Conservation (phyloP, 257 asterid genomes). For the Ilex aquifolium region DNA sequence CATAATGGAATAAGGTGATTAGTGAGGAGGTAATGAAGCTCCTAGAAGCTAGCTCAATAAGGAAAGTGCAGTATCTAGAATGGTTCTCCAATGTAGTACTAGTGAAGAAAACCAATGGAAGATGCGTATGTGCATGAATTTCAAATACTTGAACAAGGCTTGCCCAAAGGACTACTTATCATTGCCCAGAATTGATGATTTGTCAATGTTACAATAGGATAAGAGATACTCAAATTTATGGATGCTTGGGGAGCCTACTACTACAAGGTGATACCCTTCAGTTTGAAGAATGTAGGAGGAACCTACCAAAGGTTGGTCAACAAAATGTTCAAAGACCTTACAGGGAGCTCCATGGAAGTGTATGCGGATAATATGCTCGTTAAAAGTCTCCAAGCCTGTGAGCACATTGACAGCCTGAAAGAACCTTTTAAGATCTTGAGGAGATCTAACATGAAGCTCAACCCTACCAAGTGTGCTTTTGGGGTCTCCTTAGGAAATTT, state of each 20-base stretch:
- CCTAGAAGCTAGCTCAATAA: neutral
- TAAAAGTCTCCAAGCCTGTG: neutral
- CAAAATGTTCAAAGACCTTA: neutral
- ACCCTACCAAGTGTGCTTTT: too few species aligned
- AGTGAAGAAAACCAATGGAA: neutral
- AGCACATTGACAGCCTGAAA: neutral
- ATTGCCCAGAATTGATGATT: too few species aligned
- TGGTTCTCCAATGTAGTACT: neutral
- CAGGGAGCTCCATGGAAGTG: neutral
- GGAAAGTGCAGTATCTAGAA: neutral
- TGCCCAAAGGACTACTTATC: neutral
- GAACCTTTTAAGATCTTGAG: neutral
- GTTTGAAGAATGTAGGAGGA: neutral
- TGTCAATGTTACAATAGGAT: too few species aligned
- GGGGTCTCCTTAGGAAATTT: too few species aligned
- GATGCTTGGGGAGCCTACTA: neutral
- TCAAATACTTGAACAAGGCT: neutral
- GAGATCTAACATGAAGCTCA: too few species aligned
- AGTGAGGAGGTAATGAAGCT: neutral
- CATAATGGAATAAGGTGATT: neutral
- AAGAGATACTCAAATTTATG: too few species aligned
- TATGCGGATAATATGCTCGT: neutral
- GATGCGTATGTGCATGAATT: neutral
- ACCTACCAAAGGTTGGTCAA: neutral
- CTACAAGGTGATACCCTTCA: neutral